phyloP scores from a whole-genome alignment of 2,329 filamentous ascomycete genomes.

The Pestalotiopsis sp. region DNA sequence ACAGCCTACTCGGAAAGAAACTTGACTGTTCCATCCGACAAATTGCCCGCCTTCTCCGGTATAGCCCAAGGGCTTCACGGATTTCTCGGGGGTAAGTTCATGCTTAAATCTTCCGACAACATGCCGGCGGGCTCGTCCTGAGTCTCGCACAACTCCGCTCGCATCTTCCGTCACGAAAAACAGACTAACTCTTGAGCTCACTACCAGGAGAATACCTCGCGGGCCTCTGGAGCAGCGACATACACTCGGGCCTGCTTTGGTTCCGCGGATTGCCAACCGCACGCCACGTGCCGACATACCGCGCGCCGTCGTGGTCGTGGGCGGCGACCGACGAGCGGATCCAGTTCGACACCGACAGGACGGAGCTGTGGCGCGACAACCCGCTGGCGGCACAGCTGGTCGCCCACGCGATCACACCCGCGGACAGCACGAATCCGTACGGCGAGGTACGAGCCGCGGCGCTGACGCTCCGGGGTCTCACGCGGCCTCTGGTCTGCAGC shows the following conservation, averaged over 20 bases:
- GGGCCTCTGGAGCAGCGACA: not conserved
- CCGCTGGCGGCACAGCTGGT: not conserved
- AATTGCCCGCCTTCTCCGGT: not conserved
- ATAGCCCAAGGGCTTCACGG: not conserved
- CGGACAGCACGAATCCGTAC: not conserved
- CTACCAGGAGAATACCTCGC: not conserved
- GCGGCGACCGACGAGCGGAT: not conserved
- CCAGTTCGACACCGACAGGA: not conserved
- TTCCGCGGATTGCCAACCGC: not conserved
- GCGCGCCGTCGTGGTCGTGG: not conserved
- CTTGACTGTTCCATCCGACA: not conserved
- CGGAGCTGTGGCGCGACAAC: not conserved
- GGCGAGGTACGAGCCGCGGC: not conserved
- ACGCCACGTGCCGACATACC: not conserved
- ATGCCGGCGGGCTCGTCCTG: not conserved
- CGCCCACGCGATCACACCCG: not conserved
- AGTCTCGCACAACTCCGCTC: not conserved
- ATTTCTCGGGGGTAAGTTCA: not conserved
- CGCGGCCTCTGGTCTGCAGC: not conserved
- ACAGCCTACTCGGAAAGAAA: not conserved
- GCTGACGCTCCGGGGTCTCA: not conserved
- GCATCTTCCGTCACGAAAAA: not conserved
- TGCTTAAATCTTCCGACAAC: fast-evolving
- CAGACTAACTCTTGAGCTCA: not conserved
- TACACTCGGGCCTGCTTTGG: not conserved